phyloP scores from a whole-genome alignment of 2,329 filamentous ascomycete genomes.

The Chaetomiaceae sp. region DNA sequence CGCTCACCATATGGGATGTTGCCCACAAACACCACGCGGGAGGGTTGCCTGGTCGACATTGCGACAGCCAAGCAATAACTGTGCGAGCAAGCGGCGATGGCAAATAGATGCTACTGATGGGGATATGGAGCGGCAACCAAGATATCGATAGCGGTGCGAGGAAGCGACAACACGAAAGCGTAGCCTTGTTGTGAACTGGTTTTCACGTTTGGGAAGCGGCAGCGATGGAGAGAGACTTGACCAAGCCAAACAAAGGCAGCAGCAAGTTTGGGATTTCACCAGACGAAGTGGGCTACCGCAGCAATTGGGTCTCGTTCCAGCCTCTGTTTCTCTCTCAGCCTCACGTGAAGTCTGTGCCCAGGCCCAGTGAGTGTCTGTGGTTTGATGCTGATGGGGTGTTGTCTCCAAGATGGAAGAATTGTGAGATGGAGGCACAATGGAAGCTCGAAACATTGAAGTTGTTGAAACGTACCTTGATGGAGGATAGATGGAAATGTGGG shows the following conservation, averaged over 20 bases:
- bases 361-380: neutral
- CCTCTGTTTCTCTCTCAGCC: constrained; percentile 1
- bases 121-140: neutral
- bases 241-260: constrained; percentile 3
- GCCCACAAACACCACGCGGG: constrained; percentile 77
- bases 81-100: neutral
- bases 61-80: constrained; percentile 28
- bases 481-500: no score
- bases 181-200: neutral
- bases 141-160: neutral
- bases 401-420: no score
- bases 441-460: no score
- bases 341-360: neutral
- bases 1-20: constrained; percentile 74
- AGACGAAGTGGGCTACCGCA: constrained; percentile 13
- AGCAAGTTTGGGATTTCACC: constrained; percentile 9
- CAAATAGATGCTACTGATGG: constrained; percentile 2
- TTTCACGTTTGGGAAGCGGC: constrained; percentile 1
- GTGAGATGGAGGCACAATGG: no score
- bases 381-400: neutral
- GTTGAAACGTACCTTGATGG: no score
- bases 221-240: neutral
- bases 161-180: neutral
- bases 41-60: constrained; percentile 72
- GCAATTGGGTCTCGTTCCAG: constrained; percentile 9